phyloP scores from a whole-genome alignment of 2,329 filamentous ascomycete species.

The Penicillium sp. region DNA sequence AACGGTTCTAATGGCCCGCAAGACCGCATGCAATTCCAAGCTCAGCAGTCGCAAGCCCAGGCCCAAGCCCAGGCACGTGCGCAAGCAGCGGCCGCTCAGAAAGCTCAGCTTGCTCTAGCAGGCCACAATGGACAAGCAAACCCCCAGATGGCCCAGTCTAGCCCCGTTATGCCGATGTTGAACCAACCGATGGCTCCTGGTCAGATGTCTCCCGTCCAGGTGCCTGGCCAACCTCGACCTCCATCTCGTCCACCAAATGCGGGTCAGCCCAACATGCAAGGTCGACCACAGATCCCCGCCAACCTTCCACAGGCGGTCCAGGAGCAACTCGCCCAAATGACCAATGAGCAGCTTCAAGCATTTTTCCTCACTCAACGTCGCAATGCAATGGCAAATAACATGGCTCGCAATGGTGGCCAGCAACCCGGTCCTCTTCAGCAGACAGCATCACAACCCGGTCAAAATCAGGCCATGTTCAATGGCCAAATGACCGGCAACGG shows the following conservation, averaged over 20 bases:
- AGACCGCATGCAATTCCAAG: slow-evolving; percentile 41
- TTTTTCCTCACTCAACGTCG: slow-evolving; percentile 38
- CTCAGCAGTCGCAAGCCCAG: slow-evolving; percentile 33
- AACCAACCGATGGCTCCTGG: slow-evolving; percentile 43
- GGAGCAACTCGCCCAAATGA: slow-evolving; percentile 37
- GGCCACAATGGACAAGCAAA: slow-evolving; percentile 48
- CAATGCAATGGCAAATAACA: slow-evolving; percentile 30
- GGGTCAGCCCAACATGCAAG: slow-evolving; percentile 34
- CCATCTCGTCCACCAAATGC: slow-evolving; percentile 36
- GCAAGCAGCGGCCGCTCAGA: slow-evolving; percentile 46
- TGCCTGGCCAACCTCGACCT: slow-evolving; percentile 34
- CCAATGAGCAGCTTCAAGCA: slow-evolving; percentile 34
- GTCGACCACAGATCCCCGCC: slow-evolving; percentile 35
- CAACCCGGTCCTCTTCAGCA: slow-evolving; percentile 33
- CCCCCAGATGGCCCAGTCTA: slow-evolving; percentile 42
- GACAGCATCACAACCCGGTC: slow-evolving; percentile 32
- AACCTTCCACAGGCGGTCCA: slow-evolving; percentile 36
- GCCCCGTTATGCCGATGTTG: slow-evolving; percentile 43
- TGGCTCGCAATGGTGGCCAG: slow-evolving; percentile 33
- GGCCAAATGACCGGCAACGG: slow-evolving; percentile 35
- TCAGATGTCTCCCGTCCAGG: slow-evolving; percentile 40
- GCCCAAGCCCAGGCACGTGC: slow-evolving; percentile 42
- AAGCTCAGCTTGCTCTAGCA: slow-evolving; percentile 48
- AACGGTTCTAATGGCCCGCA: slow-evolving; percentile 43
- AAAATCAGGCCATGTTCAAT: slow-evolving; percentile 32